Conservation (phyloP, 768 basidiomycete species). For the Plicaturopsis crispa region DNA sequence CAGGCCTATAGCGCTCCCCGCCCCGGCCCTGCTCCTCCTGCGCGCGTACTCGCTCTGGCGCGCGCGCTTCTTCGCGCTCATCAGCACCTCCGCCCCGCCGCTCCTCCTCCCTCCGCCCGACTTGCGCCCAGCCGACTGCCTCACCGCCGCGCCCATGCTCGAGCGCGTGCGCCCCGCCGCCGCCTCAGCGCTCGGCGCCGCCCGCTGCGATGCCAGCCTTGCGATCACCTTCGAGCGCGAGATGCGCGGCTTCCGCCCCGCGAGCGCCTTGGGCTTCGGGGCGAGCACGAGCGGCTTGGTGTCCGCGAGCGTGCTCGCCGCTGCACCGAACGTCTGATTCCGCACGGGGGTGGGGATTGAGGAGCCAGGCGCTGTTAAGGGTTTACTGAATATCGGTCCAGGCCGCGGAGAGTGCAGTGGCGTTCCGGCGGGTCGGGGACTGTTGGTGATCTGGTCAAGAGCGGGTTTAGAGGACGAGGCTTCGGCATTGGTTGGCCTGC, state of each 20-base stretch:
- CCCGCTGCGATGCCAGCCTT: slow-evolving; percentile 65
- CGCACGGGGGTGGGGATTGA: slow-evolving; percentile 28
- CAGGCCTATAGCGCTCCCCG: slow-evolving; percentile 4
- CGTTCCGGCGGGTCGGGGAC: slow-evolving; percentile 11
- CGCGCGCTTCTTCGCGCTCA: slow-evolving; percentile 65
- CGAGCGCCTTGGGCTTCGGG: slow-evolving; percentile 21
- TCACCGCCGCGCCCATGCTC: slow-evolving; percentile 46
- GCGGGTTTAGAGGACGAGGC: slow-evolving; percentile 12
- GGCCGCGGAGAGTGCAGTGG: slow-evolving; percentile 14
- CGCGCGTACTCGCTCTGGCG: slow-evolving; percentile 73
- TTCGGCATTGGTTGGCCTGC: no score
- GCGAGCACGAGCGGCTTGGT: slow-evolving; percentile 4
- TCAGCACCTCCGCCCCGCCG: slow-evolving; percentile 28
- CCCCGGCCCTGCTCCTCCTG: slow-evolving; percentile 37
- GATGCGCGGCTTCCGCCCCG: slow-evolving; percentile 64
- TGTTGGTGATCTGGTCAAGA: slow-evolving; percentile 27
- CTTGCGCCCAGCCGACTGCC: slow-evolving; percentile 27
- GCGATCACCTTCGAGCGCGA: slow-evolving; percentile 80
- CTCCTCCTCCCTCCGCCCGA: slow-evolving; percentile 15
- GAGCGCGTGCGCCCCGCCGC: slow-evolving; percentile 10
- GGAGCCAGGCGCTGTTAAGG: slow-evolving; percentile 30
- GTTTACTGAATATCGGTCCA: slow-evolving; percentile 45
- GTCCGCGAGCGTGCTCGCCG: slow-evolving; percentile 19
- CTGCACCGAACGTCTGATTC: slow-evolving; percentile 22
- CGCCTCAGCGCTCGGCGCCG: slow-evolving; percentile 18